Evolutionary conservation across 441 rosid genomes (phyloP).

Genomic region (Capsella rubella): DNA sequence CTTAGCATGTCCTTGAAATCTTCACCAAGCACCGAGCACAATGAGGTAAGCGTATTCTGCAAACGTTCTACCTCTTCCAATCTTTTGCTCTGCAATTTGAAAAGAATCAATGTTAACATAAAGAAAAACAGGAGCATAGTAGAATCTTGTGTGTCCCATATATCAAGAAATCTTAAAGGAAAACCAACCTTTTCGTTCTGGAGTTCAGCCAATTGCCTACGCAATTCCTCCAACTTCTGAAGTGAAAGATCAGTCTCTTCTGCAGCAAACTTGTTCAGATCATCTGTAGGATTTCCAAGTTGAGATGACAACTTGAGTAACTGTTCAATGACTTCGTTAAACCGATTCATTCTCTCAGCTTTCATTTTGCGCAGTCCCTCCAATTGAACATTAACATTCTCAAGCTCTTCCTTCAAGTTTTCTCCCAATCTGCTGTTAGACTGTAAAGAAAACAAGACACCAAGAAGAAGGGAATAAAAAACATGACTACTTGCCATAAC

Average conservation of each 20-base stretch:
- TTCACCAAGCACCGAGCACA: slow-evolving; percentile 74
- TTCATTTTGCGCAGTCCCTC: slow-evolving; percentile 68
- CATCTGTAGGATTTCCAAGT: slow-evolving; percentile 50
- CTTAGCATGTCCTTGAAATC: slow-evolving; percentile 53
- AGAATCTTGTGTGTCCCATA: neutral
- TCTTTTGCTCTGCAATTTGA: slow-evolving; percentile 55
- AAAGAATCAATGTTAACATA: neutral
- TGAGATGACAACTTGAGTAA: slow-evolving; percentile 63
- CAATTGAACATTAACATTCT: slow-evolving; percentile 52
- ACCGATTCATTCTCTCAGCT: slow-evolving; percentile 61
- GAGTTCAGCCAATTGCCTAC: slow-evolving; percentile 54
- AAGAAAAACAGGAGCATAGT: neutral
- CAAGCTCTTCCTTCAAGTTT: slow-evolving; percentile 67
- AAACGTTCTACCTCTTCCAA: slow-evolving; percentile 56
- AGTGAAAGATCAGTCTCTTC: slow-evolving; percentile 70
- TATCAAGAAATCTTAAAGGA: neutral
- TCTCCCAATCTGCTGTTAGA: slow-evolving; percentile 50
- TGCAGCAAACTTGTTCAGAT: slow-evolving; percentile 41
- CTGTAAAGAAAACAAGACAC: slow-evolving; percentile 41
- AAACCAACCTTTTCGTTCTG: slow-evolving; percentile 73
- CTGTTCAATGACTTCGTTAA: slow-evolving; percentile 60
- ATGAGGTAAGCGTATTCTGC: slow-evolving; percentile 50
- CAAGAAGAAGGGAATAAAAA: neutral
- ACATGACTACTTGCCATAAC: slow-evolving; percentile 2
- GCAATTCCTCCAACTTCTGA: slow-evolving; percentile 65